phyloP scores from a whole-genome alignment of 2,329 filamentous ascomycete genomes.

The Aureobasidium sp. region DNA sequence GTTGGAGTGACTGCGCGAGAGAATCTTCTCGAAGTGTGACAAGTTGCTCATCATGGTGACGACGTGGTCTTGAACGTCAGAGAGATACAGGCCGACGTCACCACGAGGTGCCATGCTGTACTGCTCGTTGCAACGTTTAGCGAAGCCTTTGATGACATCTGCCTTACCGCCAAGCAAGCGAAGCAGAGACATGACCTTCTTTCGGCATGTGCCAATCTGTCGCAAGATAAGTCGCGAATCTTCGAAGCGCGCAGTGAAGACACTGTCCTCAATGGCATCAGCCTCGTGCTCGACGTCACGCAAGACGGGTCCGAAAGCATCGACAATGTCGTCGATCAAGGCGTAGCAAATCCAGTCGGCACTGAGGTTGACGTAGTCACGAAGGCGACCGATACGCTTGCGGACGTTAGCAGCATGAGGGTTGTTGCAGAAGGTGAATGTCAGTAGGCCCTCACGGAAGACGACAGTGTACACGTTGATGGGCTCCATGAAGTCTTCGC shows the following conservation, averaged over 20 bases:
- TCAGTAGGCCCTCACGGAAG: slow-evolving; percentile 89
- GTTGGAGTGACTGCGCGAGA: slow-evolving; percentile 88
- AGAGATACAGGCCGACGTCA: slow-evolving; percentile 93
- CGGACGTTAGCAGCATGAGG: slow-evolving; percentile 82
- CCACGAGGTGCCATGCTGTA: slow-evolving; percentile 92
- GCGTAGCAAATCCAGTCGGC: slow-evolving; percentile 99
- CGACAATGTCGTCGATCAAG: slow-evolving; percentile 96
- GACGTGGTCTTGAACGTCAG: slow-evolving; percentile 98
- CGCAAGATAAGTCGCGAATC: slow-evolving; percentile 84
- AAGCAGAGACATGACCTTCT: slow-evolving; percentile 90
- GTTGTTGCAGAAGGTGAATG: slow-evolving; percentile 87
- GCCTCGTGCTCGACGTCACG: slow-evolving; percentile 80
- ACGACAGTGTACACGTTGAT: slow-evolving; percentile 97
- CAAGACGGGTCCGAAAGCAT: slow-evolving; percentile 87
- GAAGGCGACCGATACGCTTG: slow-evolving; percentile 82
- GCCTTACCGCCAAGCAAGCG: slow-evolving; percentile 92
- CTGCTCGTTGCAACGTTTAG: slow-evolving; percentile 97
- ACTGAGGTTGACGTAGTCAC: slow-evolving; percentile 90
- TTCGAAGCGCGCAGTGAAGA: slow-evolving; percentile 84
- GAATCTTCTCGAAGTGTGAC: slow-evolving; percentile 94
- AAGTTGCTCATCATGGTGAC: slow-evolving; percentile 98
- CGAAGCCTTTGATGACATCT: slow-evolving; percentile 96
- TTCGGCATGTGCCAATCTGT: slow-evolving; percentile 81
- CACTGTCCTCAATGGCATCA: slow-evolving; percentile 88
- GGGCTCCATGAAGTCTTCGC: slow-evolving; percentile 80